Evolutionary conservation across 257 asterid genomes (phyloP), one percentile per base, ranked within the genome.

Genomic region (Jacaranda copaia): DNA sequence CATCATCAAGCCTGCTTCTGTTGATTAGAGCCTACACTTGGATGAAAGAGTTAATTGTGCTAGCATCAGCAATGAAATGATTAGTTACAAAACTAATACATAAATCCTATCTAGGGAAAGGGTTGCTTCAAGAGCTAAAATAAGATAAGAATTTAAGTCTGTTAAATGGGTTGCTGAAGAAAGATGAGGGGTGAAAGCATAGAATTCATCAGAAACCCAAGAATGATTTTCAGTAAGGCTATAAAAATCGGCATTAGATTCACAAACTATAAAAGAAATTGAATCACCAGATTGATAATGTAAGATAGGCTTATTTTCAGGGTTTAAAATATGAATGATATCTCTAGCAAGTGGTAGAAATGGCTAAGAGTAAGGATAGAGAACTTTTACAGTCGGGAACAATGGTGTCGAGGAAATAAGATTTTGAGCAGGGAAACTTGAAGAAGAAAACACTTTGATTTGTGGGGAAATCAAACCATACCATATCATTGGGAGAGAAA

Each of bases 21-120:
- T 69, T 56, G 49, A 84, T 55, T 4, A 58, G 18, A 1, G 85
- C 79, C 84, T 77, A 80, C 6, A 77, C 59, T 45, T 62, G 25
- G 1, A 68, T 61, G 51, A 80, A 53, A 4, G 45, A 16, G 3
- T 18, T 56, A n/a, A 79, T 12, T 1, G 83, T 73, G 78, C 65
- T 73, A 5, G 76, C 83, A 57, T 86, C 89, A 5, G 77, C 85
- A 1, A 72, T 51, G 2, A 48, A 74, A 55, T 86, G 90, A 20
- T 68, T 80, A 15, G 58, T 42, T 0, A 70, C 59, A 1, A 71
- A 74, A 7, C 90, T 88, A 12, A 86, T 16, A 46, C 75, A 73
- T 2, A 86, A 3, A 2, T 86, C 89, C n/a, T 5, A n/a, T 4
- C 58, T 76, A 0, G 87, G 81, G 51, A 86, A 86, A 83, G 39